Base-by-base conservation (phyloP, 2,329 filamentous ascomycete species). In the Aureobasidium sp. region DNA sequence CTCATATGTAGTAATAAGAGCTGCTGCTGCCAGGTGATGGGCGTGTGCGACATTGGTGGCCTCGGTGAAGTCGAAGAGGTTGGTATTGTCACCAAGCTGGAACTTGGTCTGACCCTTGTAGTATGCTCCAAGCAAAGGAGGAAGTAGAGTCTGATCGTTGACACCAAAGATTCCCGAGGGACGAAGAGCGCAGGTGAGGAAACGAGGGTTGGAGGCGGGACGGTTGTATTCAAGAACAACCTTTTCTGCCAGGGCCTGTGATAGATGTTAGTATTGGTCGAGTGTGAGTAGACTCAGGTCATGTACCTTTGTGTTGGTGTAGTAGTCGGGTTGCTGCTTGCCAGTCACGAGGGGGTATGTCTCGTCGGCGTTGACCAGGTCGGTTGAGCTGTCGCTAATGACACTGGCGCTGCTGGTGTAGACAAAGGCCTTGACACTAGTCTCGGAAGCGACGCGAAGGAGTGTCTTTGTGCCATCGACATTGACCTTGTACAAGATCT, bases 51-150 rank as follows among this genome's bases (percentile, higher is more conserved):
- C 79, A 71, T 87, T 87, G 47, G 78, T 82, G 51, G 85, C 81
- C 69, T 85, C 85, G 43, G 83, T 85, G 68, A 84, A 86, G 73
- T 87, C 84, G 75, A 84, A 86, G 2, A 86, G 75, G 71, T 87
- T 87, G 65, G 81, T 78, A 71, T 86, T 86, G 25, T 77, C 72
- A 61, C 84, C 85, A 55, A 87, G 76, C 68, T 87, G 84, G 68
- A 82, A 81, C 70, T 82, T 84, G 66, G 78, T 82, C 72, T 84
- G 82, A 43, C 83, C 81, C 60, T 78, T 78, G 70, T 77, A 78
- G 71, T 81, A 83, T 1, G 79, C 81, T n/a, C 69, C 73, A 29
- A 84, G 71, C 62, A 83, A 79, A 50, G 78, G 78, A 7, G 82
- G 82, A 25, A 84, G 77, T 29, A 81, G 66, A 68, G 84, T 77